Percentiles rank a stretch among this genome's conserved stretches.
Evolutionary conservation across 2,329 filamentous ascomycete species (phyloP).

Genomic region (Arthroderma sp.): DNA sequence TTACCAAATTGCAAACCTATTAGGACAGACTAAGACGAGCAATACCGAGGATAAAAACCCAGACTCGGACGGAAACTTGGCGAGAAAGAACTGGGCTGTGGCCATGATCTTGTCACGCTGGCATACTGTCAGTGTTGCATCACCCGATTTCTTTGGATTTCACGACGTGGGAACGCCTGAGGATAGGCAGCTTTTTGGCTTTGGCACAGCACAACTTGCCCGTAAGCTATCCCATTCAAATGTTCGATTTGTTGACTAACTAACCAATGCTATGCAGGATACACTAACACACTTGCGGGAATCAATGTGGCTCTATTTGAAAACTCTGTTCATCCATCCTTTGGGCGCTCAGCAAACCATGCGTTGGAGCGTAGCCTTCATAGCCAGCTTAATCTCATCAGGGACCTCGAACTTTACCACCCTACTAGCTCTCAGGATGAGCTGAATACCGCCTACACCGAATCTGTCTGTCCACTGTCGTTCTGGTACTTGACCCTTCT

Average conservation of each 20-base stretch:
- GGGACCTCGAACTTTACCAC: slow-evolving; percentile 23
- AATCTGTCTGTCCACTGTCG: slow-evolving; percentile 27
- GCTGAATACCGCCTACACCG: slow-evolving; percentile 17
- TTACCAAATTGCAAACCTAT: slow-evolving; percentile 26
- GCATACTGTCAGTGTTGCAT: slow-evolving; percentile 30
- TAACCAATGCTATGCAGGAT: slow-evolving; percentile 12
- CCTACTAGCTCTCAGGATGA: slow-evolving; percentile 16
- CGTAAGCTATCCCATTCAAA: slow-evolving; percentile 19
- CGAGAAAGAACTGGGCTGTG: slow-evolving; percentile 28
- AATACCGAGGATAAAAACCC: slow-evolving; percentile 21
- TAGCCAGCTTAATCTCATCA: slow-evolving; percentile 26
- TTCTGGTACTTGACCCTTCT: slow-evolving; percentile 31
- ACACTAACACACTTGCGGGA: slow-evolving; percentile 25
- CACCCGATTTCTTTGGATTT: slow-evolving; percentile 24
- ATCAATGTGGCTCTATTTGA: slow-evolving; percentile 21
- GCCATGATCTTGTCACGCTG: slow-evolving; percentile 28
- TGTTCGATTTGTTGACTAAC: background rate
- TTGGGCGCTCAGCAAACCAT: slow-evolving; percentile 23
- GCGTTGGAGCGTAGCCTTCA: slow-evolving; percentile 25
- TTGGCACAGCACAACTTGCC: slow-evolving; percentile 23
- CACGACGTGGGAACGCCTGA: slow-evolving; percentile 27
- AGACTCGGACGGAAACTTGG: slow-evolving; percentile 29
- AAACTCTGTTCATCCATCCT: slow-evolving; percentile 21
- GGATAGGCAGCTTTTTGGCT: slow-evolving; percentile 26
- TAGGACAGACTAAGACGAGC: slow-evolving; percentile 25